Evolutionary conservation across 2,329 filamentous ascomycete species (phyloP), one percentile per base, ranked within the genome.

Genomic region (Aureobasidium sp.): DNA sequence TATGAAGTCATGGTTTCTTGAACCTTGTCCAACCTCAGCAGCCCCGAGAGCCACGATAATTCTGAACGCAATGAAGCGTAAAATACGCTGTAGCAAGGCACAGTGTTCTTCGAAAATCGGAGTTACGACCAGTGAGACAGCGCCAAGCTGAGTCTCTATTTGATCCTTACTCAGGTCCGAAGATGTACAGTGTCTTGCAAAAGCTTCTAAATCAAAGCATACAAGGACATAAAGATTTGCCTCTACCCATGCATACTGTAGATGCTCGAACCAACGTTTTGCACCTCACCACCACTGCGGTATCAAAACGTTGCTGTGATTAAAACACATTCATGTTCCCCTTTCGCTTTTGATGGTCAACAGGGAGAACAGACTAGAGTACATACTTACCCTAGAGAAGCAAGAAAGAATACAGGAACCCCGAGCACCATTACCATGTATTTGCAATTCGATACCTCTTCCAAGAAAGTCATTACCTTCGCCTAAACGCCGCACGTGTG

Each of bases 1-100:
- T 30, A 49, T 49, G 45, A 49, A 49, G 45, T 49, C 45, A 49
- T 49, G 34, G 30, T 47, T 35, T n/a, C 3, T n/a, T 47, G 42
- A 47, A 47, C 42, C 42, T 47, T 47, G 42, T 47, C 30, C 42
- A 24, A 47, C 29, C 41, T 25, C 41, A 6, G 14, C 29, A 7
- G 14, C 14, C 29, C 7, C 29, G 14, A 30, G 14, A 30, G 29
- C 29, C 7, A 30, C 29, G n/a, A n/a, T n/a, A n/a, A n/a, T n/a
- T n/a, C n/a, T n/a, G n/a, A n/a, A n/a, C n/a, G n/a, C n/a, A 32
- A n/a, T 32, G n/a, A 32, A 8, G 29, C 29, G n/a, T 32, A n/a
- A 32, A 8, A 32, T 32, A n/a, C n/a, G n/a, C n/a, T n/a, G n/a
- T n/a, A n/a, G n/a, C n/a, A n/a, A n/a, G n/a, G n/a, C n/a, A n/a